Evolutionary conservation across 163 green algal species (phyloP).

Genomic region (Scenedesmus sp.): DNA sequence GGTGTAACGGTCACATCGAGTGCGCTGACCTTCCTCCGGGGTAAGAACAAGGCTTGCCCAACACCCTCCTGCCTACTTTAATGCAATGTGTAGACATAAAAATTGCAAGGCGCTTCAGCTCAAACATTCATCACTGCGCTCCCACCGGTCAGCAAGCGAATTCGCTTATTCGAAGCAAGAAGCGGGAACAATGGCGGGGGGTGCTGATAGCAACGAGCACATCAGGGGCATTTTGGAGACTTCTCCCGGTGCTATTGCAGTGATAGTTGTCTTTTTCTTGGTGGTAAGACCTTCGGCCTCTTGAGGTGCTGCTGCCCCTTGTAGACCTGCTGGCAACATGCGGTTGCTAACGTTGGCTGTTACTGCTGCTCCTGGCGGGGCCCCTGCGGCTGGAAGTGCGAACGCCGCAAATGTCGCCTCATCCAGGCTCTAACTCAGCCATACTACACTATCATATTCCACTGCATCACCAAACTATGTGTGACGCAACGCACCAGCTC

Average conservation of each 20-base stretch:
- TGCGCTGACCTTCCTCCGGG: background rate
- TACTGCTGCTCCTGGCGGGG: background rate
- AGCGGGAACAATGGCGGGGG: background rate
- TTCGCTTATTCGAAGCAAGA: no score
- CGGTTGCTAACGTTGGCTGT: background rate
- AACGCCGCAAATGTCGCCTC: background rate
- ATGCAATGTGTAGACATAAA: no score
- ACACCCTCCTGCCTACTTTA: no score
- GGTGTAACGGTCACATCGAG: background rate
- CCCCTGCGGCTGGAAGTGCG: background rate
- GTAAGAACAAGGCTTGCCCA: background rate
- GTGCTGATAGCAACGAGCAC: background rate
- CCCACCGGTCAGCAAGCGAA: background rate
- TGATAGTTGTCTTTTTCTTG: slow-evolving; percentile 60
- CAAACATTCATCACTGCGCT: background rate
- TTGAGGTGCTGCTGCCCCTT: background rate
- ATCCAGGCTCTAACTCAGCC: no score
- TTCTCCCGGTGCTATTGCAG: slow-evolving; percentile 38
- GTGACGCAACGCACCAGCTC: no score
- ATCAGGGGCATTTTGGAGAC: slow-evolving; percentile 12
- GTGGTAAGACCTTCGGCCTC: background rate
- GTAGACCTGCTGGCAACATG: background rate
- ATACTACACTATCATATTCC: no score
- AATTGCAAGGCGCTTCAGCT: background rate
- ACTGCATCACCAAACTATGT: no score